Evolutionary conservation across 805 yeast species (phyloP), one percentile per base, ranked within the genome.

Genomic region (Candida pini): DNA sequence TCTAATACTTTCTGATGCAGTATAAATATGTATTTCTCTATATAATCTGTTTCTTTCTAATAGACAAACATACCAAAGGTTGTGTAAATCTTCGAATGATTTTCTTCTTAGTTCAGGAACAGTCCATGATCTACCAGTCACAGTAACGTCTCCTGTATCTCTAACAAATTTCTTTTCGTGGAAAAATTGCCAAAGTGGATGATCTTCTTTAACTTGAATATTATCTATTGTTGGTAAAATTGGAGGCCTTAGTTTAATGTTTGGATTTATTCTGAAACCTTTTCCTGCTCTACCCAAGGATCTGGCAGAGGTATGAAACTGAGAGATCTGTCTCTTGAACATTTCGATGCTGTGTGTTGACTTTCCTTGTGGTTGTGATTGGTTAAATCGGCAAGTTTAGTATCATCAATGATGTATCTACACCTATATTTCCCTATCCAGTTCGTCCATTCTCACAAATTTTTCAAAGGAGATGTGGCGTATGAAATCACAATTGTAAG

Each of bases 141-240:
- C 54, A 33, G 72, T 65, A 19, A 77, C 50, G 16, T 79, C 84
- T 2, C 68, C 73, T 3, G 71, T 60, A 2, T 66, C 55, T 47
- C 97, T 73, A 40, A 83, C 62, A 40, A 78, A 76, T 49, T 71
- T 67, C 38, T 78, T 68, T 26, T 83, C 71, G 44, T 56, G 54
- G 64, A 90, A 92, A 57, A 92, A 92, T 49, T 84, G 89, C 96
- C 96, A 92, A 44, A 92, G 68, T 20, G 97, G 98, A 61, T 92
- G 98, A 56, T 82, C 83, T 5, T 81, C 90, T 10, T 77, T 71
- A 22, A 84, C 83, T 40, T 69, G 69, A 35, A 89, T 69, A 58
- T 85, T 85, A 44, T 71, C 67, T 35, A 73, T 79, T 2, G 92
- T 73, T 12, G 98, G 97, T 10, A 85, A 73, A 45, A 92, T 81